phyloP scores from a whole-genome alignment of 1,284 basidiomycete species.

The Pseudozyma hubeiensis region DNA sequence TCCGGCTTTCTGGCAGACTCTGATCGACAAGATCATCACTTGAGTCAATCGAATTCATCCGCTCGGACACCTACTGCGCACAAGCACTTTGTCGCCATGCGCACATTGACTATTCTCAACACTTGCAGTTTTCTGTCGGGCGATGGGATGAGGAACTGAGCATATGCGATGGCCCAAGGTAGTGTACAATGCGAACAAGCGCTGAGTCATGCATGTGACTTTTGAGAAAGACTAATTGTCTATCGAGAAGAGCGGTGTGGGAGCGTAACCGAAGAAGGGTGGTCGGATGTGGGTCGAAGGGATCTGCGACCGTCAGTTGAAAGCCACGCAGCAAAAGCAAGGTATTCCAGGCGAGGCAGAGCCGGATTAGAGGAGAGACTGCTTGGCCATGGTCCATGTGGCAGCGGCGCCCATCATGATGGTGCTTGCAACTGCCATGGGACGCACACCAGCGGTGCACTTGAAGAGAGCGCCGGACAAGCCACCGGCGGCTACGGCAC shows the following conservation, averaged over 20 bases:
- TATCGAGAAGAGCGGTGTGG: conserved; percentile 41
- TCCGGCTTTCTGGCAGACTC: conserved; percentile 48
- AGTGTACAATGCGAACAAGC: conserved; percentile 41
- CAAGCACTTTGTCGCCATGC: too few relatives aligned
- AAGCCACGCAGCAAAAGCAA: too few relatives aligned
- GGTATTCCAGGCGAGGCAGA: not conserved
- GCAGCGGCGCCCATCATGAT: conserved; percentile 89
- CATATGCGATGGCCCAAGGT: conserved; percentile 18
- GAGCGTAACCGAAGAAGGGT: not conserved
- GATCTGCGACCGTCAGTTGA: too few relatives aligned
- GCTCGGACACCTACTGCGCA: not conserved
- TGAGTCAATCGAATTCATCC: conserved; percentile 13
- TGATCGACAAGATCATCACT: conserved; percentile 57
- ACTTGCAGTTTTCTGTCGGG: too few relatives aligned
- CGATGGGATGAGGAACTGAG: not conserved
- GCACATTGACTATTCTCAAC: too few relatives aligned
- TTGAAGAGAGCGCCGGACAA: conserved; percentile 92
- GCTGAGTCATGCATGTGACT: not conserved
- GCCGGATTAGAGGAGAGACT: conserved; percentile 33
- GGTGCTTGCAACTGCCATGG: conserved; percentile 86
- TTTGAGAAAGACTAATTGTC: conserved; percentile 7
- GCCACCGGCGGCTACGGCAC: conserved; percentile 91
- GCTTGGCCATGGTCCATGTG: conserved; percentile 77
- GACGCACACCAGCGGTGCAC: conserved; percentile 90
- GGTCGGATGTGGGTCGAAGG: too few relatives aligned